Evolutionary conservation across 345 rosid genomes (phyloP), one percentile per base, ranked within the genome.

Genomic region (Odontarrhena argentea): DNA sequence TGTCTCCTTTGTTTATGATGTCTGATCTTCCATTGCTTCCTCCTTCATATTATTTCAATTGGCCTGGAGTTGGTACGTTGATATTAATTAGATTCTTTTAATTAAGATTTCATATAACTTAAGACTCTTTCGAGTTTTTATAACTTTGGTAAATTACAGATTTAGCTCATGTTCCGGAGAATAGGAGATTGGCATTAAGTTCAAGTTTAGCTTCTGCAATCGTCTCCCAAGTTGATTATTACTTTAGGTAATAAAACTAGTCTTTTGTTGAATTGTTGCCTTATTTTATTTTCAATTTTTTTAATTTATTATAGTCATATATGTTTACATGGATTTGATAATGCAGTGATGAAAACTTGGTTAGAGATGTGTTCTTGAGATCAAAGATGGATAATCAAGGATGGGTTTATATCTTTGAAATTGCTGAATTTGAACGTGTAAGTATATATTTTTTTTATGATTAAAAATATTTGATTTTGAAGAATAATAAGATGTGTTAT

Each of bases 301-400:
- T 8, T 22, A 0, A 2, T 2, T 35, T 12, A 12, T 13, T 35
- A 0, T 9, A 12, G 12, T 55, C 32, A 9, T 34, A 55, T 44
- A 12, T 34, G n/a, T 12, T 43, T 15, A 30, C 11, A 9, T 43
- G 8, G 3, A 26, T 18, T 52, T 24, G 40, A 1, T 15, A 32
- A 60, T 45, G 18, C 13, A 66, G 62, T 13, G 25, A 66, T 15
- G 62, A 32, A n/a, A 66, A 66, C 22, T 9, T 55, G 25, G 70
- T 12, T 26, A 66, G 22, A 44, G 70, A 66, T 54, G 1, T 1
- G 2, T 35, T 54, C 36, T 34, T 67, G 11, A 67, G 13, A 44
- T 18, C 4, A 34, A 28, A 30, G 24, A 55, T 67, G 71, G 42
- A 67, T 24, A n/a, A 24, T 9, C 63, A 67, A 55, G 63, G 71